phyloP scores from a whole-genome alignment of 257 asterid genomes.

The Solanum bukasovii region DNA sequence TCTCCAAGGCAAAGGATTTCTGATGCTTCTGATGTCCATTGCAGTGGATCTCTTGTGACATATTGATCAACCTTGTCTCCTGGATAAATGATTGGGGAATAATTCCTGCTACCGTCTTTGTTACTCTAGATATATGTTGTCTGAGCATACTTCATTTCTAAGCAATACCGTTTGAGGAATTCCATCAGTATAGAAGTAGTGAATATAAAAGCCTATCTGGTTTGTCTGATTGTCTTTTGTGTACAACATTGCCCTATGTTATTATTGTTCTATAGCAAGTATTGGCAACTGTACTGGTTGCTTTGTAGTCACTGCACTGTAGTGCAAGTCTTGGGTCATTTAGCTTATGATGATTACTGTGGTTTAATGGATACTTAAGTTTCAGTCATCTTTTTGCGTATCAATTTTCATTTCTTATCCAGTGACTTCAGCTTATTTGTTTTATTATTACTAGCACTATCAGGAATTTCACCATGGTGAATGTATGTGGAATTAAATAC shows the following conservation, averaged over 20 bases:
- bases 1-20: conserved; percentile 78
- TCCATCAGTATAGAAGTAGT: neutral
- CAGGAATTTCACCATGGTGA: neutral
- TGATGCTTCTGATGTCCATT: conserved; percentile 72
- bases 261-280: neutral
- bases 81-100: neutral
- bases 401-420: neutral
- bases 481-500: neutral
- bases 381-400: neutral
- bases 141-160: neutral
- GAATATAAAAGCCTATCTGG: neutral
- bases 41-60: conserved; percentile 70
- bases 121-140: neutral
- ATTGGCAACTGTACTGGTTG: neutral
- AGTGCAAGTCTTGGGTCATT: neutral
- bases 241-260: neutral
- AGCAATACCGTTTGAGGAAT: neutral
- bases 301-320: neutral
- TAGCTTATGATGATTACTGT: neutral
- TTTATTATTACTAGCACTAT: neutral
- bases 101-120: neutral
- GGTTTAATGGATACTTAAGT: neutral
- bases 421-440: neutral
- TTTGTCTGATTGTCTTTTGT: neutral
- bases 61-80: conserved; percentile 22